A percentile compares a stretch with the other conserved stretches of the same genome.
Conservation (phyloP, 352 stramenopile species). For the Pythium plurisporium region DNA sequence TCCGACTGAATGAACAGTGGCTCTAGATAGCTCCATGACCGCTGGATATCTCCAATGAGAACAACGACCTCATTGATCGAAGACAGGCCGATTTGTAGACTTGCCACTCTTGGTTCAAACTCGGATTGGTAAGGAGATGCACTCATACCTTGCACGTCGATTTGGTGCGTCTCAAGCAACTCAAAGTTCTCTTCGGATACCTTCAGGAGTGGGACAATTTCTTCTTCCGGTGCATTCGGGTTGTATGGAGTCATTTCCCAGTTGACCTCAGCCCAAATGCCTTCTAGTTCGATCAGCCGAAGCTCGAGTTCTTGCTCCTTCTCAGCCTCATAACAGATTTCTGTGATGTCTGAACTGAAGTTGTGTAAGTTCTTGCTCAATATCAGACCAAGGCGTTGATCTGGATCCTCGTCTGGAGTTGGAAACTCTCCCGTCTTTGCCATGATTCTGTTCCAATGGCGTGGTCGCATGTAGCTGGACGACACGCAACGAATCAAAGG, state of each 20-base stretch:
- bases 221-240: constrained; percentile 57
- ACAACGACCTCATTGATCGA: constrained; percentile 92
- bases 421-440: constrained; percentile 87
- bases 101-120: constrained; percentile 91
- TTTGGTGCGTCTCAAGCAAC: constrained; percentile 95
- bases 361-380: constrained; percentile 92
- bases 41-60: constrained; percentile 93
- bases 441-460: constrained; percentile 93
- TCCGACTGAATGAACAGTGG: constrained; percentile 95
- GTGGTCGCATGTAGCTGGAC: constrained; percentile 88
- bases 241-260: constrained; percentile 94
- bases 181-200: constrained; percentile 97
- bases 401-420: constrained; percentile 90
- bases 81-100: constrained; percentile 83
- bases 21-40: constrained; percentile 95
- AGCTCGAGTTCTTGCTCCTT: constrained; percentile 96
- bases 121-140: constrained; percentile 93
- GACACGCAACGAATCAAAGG: constrained; percentile 72
- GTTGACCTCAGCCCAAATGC: constrained; percentile 90
- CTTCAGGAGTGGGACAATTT: constrained; percentile 88
- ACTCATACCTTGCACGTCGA: constrained; percentile 96
- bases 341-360: constrained; percentile 93
- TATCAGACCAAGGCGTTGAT: constrained; percentile 88
- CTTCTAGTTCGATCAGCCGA: constrained; percentile 87
- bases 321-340: constrained; percentile 95